Evolutionary conservation across 179 eudicot genomes (phyloP), one percentile per base, ranked within the genome.

Genomic region (Nepenthes alata): DNA sequence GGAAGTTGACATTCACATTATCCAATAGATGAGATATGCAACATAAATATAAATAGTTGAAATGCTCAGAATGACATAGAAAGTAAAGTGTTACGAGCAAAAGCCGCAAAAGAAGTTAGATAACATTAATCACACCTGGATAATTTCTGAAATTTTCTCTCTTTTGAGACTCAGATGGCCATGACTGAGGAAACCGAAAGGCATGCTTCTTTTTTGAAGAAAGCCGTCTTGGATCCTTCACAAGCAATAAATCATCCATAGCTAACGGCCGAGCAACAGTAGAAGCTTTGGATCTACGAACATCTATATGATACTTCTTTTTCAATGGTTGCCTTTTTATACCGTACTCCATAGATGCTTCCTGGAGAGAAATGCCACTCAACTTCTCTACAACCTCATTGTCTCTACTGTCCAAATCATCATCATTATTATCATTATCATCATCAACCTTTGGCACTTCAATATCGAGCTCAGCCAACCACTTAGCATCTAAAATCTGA

Each of bases 341-440:
- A 37, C 94, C 95, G 70, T 85, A 87, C 70, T 84, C 77, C 65
- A 67, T 80, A 14, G 97, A 89, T 63, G 94, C 95, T 55, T 87
- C 89, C 70, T 85, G 86, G 67, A 90, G 85, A 77, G 81, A 78
- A 77, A 87, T 80, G 14, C 97, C 90, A 67, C 94, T 69, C 63
- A 93, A 63, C 76, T 84, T 87, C 77, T 80, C 14, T 60, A 80
- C 12, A 65, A 83, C 83, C 38, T 73, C 81, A 48, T 74, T 72
- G 71, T 70, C 77, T 37, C 59, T 67, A 66, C 77, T 78, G 64
- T 67, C 75, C 48, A 83, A 77, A 66, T 66, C 60, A 68, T 72
- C 64, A 62, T 69, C 81, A 64, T 81, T 76, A 60, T 77, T 80
- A 64, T 81, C 78, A 60, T 77, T 80, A 63, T 65, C 60, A 63